A percentile compares a stretch with the other conserved stretches of the same genome.
Evolutionary conservation across 306 rosid species (phyloP).

Genomic region (Castanea mollissima): DNA sequence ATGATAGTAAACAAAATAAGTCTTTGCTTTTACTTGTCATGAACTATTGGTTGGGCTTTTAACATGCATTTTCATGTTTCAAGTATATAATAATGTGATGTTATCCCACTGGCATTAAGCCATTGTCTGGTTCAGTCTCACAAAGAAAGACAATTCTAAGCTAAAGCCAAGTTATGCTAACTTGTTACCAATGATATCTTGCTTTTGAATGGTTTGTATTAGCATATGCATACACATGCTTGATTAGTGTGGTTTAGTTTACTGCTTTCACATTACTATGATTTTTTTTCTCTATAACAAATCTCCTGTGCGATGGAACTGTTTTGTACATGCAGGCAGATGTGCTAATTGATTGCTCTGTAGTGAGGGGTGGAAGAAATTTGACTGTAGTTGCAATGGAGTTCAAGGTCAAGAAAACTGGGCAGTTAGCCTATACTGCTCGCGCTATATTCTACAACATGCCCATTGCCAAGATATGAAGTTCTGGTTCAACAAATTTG

Average conservation of each 20-base stretch:
- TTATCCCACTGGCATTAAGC: background rate
- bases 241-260: background rate
- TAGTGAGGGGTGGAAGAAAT: slow-evolving; percentile 76
- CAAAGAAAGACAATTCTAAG: background rate
- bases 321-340: slow-evolving; percentile 48
- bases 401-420: slow-evolving; percentile 54
- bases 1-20: too few relatives aligned
- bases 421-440: slow-evolving; percentile 45
- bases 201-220: background rate
- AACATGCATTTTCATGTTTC: background rate
- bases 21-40: background rate
- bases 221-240: background rate
- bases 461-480: slow-evolving; percentile 42
- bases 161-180: background rate
- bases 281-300: background rate
- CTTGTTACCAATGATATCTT: background rate
- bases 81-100: background rate
- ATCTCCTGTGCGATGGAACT: background rate
- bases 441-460: slow-evolving; percentile 43
- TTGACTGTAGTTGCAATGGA: slow-evolving; percentile 58
- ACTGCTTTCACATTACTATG: background rate
- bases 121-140: background rate
- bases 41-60: background rate
- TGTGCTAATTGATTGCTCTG: slow-evolving; percentile 52
- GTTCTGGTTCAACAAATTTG: background rate